These are phyloP conservation scores for Herpetomonas samuelpessoai DNA, from an alignment of 208 protist genomes.

Conservation along the genomic window DNA sequence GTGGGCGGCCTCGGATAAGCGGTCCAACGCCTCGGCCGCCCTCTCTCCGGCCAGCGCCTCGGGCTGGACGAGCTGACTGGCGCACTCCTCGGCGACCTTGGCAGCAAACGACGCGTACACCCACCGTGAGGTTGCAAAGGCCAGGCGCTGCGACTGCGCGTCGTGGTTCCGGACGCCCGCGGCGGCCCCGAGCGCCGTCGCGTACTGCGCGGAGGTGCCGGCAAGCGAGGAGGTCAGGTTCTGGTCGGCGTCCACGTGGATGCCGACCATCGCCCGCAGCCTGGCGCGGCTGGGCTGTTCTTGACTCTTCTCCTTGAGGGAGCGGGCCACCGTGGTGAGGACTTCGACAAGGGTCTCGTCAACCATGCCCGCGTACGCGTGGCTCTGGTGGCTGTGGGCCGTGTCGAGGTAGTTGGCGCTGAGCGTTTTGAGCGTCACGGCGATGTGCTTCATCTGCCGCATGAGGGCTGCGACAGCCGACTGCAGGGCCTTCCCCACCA, in stretches of 20 bases:
- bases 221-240: background rate
- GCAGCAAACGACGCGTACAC: conserved; percentile 2
- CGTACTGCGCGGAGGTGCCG: background rate
- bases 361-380: conserved; percentile 30
- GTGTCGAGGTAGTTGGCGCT: conserved; percentile 67
- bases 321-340: conserved; percentile 5
- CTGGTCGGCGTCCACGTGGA: too few relatives aligned
- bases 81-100: background rate
- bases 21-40: conserved; percentile 8
- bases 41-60: conserved; percentile 15
- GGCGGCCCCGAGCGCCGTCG: background rate
- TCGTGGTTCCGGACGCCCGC: background rate
- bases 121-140: conserved; percentile 27
- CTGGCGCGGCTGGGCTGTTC: conserved; percentile 9
- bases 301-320: conserved; percentile 7
- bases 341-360: conserved; percentile 33
- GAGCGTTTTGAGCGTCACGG: conserved; percentile 54
- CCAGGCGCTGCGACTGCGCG: conserved; percentile 7
- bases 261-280: conserved; percentile 2
- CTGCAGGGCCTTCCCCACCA: conserved; percentile 18
- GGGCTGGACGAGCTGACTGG: conserved; percentile 18
- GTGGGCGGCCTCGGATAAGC: conserved; percentile 19
- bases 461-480: conserved; percentile 29
- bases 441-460: conserved; percentile 51
- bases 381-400: conserved; percentile 32